Evolutionary conservation across 2,329 filamentous ascomycete genomes (phyloP).

Genomic region (Fusarium subglutinans): DNA sequence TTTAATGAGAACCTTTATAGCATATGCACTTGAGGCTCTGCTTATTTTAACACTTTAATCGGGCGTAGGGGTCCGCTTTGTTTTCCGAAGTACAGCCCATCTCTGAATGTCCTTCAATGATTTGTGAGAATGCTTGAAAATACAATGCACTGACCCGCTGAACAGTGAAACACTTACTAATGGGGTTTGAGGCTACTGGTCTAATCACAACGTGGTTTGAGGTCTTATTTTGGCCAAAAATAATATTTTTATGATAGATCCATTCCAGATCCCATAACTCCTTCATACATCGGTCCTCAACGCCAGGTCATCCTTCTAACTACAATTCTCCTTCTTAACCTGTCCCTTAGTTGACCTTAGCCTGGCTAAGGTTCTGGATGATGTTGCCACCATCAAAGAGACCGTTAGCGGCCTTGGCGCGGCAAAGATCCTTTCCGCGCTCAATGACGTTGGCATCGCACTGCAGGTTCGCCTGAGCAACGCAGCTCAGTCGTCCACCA

Average conservation of each 20-base stretch:
- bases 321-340: accelerated
- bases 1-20: no score
- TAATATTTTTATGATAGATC: not conserved
- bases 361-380: conserved; percentile 14
- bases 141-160: accelerated
- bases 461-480: conserved; percentile 1
- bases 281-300: not conserved
- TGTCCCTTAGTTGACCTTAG: not conserved
- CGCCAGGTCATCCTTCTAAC: not conserved
- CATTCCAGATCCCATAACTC: not conserved
- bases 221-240: not conserved
- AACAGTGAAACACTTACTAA: no score
- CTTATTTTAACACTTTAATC: no score
- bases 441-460: conserved; percentile 1
- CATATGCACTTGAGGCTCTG: no score
- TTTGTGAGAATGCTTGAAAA: no score
- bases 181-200: no score
- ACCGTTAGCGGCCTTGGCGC: not conserved
- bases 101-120: no score
- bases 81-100: no score
- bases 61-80: no score
- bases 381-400: conserved; percentile 6
- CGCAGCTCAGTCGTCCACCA: conserved; percentile 1
- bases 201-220: not conserved
- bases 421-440: conserved; percentile 11